phyloP scores from a whole-genome alignment of 768 basidiomycete species.

The Amanita subjunquillea region DNA sequence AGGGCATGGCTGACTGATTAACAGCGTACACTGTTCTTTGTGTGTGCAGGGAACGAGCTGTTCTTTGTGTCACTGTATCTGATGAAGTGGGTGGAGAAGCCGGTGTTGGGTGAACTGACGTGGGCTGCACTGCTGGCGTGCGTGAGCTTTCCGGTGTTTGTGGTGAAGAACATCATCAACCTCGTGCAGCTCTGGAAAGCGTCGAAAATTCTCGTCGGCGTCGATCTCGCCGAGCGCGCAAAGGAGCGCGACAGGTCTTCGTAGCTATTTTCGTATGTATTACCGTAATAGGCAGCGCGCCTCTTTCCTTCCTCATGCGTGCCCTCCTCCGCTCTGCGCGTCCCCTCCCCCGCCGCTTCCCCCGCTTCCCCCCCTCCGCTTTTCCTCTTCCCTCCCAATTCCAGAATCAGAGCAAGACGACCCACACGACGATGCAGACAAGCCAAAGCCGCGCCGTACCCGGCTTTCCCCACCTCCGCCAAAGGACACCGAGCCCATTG shows the following conservation, averaged over 20 bases:
- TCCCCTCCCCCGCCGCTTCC: slow-evolving; percentile 5
- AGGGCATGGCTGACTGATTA: background rate
- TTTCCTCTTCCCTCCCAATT: slow-evolving; percentile 9
- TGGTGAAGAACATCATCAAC: slow-evolving; percentile 87
- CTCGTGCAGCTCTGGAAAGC: slow-evolving; percentile 98
- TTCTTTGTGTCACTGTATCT: slow-evolving; percentile 95
- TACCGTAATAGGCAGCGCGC: background rate
- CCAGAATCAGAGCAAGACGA: slow-evolving; percentile 9
- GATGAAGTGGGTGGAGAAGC: slow-evolving; percentile 71
- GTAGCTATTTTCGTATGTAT: background rate
- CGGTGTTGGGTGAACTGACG: slow-evolving; percentile 43
- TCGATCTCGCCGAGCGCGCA: slow-evolving; percentile 81
- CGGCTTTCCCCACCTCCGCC: slow-evolving; percentile 18
- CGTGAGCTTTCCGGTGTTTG: slow-evolving; percentile 55
- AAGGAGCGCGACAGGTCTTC: slow-evolving; percentile 29
- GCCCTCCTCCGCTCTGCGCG: slow-evolving; percentile 21
- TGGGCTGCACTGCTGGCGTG: slow-evolving; percentile 70
- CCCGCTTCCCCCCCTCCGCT: slow-evolving; percentile 5
- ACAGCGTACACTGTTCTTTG: slow-evolving; percentile 78
- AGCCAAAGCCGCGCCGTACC: slow-evolving; percentile 29
- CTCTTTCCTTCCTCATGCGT: slow-evolving; percentile 19
- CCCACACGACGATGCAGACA: slow-evolving; percentile 32
- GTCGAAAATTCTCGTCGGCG: slow-evolving; percentile 86
- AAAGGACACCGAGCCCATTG: slow-evolving; percentile 32
- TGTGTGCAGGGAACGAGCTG: slow-evolving; percentile 92